A percentile compares a stretch with the other conserved stretches of the same genome.
phyloP scores from a whole-genome alignment of 768 basidiomycete species.

The Tulasnella sp. region DNA sequence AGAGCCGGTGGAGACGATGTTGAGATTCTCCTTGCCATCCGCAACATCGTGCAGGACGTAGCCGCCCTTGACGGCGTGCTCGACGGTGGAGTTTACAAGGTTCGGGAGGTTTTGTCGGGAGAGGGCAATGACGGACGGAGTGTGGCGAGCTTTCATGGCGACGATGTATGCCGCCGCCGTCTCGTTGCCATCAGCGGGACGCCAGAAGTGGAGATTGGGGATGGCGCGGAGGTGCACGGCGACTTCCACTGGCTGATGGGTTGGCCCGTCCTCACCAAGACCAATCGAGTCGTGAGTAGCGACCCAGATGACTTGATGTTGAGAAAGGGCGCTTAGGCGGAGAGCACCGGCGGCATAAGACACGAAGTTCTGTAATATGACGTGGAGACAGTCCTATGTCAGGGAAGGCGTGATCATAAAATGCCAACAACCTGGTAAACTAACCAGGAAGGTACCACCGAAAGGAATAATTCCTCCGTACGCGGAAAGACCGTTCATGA shows the following conservation, averaged over 20 bases:
- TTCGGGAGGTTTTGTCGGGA: constrained; percentile 91
- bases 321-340: constrained; percentile 77
- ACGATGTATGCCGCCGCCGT: constrained; percentile 86
- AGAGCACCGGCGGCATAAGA: constrained; percentile 91
- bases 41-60: constrained; percentile 79
- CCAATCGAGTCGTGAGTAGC: constrained; percentile 95
- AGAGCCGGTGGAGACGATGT: constrained; percentile 79
- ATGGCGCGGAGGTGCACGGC: constrained; percentile 75
- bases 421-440: constrained; percentile 19
- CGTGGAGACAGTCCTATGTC: not conserved
- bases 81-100: constrained; percentile 76
- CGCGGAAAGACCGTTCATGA: constrained; percentile 80
- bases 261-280: constrained; percentile 88
- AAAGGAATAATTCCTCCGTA: constrained; percentile 90
- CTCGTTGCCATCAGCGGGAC: constrained; percentile 92
- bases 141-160: constrained; percentile 59
- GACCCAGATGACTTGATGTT: constrained; percentile 89
- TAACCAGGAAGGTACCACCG: constrained; percentile 80
- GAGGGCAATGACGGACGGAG: constrained; percentile 73
- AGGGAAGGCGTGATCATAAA: not conserved
- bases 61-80: constrained; percentile 71
- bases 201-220: constrained; percentile 88
- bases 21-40: constrained; percentile 56
- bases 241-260: constrained; percentile 91
- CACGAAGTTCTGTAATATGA: constrained; percentile 65